Conservation (phyloP, 768 basidiomycete genomes). For the Termitomyces sp. region DNA sequence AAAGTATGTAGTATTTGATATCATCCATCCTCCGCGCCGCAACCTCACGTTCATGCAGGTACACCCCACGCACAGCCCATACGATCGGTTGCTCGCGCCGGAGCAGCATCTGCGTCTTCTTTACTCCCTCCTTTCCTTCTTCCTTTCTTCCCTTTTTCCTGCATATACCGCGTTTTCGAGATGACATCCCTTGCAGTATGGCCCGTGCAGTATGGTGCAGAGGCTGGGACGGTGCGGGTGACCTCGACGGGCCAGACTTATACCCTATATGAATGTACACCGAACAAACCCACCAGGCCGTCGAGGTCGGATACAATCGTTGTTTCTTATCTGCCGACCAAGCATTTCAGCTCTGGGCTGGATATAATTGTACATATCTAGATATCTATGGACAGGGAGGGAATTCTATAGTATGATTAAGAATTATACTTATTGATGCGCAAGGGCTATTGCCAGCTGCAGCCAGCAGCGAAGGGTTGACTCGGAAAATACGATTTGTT, state of each 20-base stretch:
- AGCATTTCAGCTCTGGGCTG: no score
- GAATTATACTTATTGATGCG: no score
- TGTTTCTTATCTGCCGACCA: no score
- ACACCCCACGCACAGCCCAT: conserved; percentile 90
- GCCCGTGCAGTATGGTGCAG: conserved; percentile 99
- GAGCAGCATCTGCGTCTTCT: conserved; percentile 58
- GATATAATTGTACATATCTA: no score
- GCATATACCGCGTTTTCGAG: no score
- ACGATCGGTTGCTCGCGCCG: conserved; percentile 87
- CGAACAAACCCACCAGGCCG: conserved; percentile 62
- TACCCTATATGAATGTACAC: conserved; percentile 91
- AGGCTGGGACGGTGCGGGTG: conserved; percentile 99
- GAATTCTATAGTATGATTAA: no score
- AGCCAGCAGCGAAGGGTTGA: no score
- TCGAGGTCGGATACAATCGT: conserved; percentile 73
- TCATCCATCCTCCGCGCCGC: conserved; percentile 85
- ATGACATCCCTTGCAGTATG: no score
- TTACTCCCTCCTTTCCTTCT: background rate
- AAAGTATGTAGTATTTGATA: conserved; percentile 93
- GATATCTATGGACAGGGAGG: no score
- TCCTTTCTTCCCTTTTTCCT: conserved; percentile 1
- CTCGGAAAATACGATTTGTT: no score
- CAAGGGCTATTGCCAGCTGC: no score
- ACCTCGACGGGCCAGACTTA: conserved; percentile 95
- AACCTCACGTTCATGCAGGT: conserved; percentile 98